Conservation (phyloP, 106 monocot genomes). For the Acorus calamus region DNA sequence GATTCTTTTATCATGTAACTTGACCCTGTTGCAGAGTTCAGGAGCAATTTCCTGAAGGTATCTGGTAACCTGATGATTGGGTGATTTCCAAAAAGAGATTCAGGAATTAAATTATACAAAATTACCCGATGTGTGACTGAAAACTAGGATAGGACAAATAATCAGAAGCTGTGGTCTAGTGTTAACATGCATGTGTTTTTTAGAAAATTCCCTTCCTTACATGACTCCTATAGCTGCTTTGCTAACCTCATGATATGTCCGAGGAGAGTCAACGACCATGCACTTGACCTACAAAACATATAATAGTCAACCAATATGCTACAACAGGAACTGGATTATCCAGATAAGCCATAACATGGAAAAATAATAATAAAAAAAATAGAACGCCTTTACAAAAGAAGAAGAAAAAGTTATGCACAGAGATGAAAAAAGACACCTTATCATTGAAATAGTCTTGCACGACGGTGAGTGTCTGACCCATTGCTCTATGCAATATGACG, state of each 20-base stretch:
- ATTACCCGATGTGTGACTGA: too few relatives aligned
- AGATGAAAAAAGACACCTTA: slow-evolving; percentile 37
- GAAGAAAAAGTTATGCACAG: slow-evolving; percentile 1
- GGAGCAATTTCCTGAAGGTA: slow-evolving; percentile 94
- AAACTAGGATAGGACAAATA: too few relatives aligned
- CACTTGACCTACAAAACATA: slow-evolving; percentile 48
- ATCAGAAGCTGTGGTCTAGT: too few relatives aligned
- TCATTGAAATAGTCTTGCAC: slow-evolving; percentile 97
- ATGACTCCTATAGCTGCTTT: too few relatives aligned
- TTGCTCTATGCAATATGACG: slow-evolving; percentile 77
- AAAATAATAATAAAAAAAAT: not conserved
- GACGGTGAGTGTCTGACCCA: slow-evolving; percentile 85
- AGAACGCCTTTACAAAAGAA: not conserved
- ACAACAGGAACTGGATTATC: not conserved
- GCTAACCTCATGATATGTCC: slow-evolving; percentile 79
- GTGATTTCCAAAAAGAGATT: too few relatives aligned
- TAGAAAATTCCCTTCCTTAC: too few relatives aligned
- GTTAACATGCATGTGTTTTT: too few relatives aligned
- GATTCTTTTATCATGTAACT: slow-evolving; percentile 56
- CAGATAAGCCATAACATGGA: not conserved
- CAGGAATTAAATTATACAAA: too few relatives aligned
- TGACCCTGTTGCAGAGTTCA: slow-evolving; percentile 69
- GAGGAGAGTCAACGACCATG: slow-evolving; percentile 87
- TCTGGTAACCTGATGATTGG: slow-evolving; percentile 59
- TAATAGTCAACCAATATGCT: not conserved